Evolutionary conservation across 2,329 filamentous ascomycete genomes (phyloP), one percentile per base, ranked within the genome.

Genomic region (Calonectria pauciramosa): DNA sequence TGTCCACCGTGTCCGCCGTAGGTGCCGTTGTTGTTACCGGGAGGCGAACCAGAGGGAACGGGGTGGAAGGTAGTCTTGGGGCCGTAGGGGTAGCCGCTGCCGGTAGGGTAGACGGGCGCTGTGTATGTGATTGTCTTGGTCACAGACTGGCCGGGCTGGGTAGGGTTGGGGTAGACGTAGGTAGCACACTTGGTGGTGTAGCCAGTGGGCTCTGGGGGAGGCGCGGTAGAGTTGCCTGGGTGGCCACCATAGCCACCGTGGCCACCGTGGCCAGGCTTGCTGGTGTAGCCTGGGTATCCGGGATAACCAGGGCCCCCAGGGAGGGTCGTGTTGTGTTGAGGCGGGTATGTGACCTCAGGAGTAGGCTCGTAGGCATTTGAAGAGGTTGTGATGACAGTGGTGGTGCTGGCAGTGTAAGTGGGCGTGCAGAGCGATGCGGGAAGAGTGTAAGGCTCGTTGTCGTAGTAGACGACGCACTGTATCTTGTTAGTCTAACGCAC

Each of bases 401-500:
- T 72, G 26, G 76, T 74, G 56, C 49, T 76, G n/a, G 36, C 34
- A 41, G 77, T 80, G 65, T 75, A 79, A 66, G 74, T 82, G 26
- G 85, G 83, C 13, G 80, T 82, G 82, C 86, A 87, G 32, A 82
- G 66, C 75, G 81, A 78, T 38, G 82, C 73, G 5, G 85, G 81
- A 11, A 88, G 84, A 32, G 84, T 86, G 77, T 85, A 87, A 60
- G 83, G 80, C 34, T 82, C 67, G 77, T 82, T 66, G 41, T 83
- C 85, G 74, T 89, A 87, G 75, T 89, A 87, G 60, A 89, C 87
- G 47, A 89, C 82, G 77, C 87, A 88, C 83, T 84, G 54, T 28
- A 41, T 65, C 28, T 51, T 32, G 64, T 80, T 59, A 80, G 77
- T 69, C 73, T 49, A 23, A 28, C 30, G 59, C 23, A 51, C 41